Evolutionary conservation across 2,329 filamentous ascomycete species (phyloP).

Genomic region (Colletotrichum paranaense): DNA sequence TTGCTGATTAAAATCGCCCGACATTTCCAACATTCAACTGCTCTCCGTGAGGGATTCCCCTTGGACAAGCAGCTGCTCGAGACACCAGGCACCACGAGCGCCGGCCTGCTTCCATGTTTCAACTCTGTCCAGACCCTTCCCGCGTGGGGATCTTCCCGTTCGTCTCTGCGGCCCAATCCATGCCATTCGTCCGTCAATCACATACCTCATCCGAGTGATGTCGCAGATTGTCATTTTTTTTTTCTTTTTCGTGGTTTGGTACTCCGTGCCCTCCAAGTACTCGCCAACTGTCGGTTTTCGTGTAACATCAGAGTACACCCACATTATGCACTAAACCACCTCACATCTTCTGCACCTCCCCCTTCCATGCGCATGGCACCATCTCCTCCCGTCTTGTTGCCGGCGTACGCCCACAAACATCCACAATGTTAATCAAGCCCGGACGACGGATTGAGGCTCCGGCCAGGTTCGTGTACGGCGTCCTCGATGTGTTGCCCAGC

Average conservation of each 20-base stretch:
- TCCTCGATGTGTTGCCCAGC: neutral
- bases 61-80: neutral
- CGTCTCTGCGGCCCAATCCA: neutral
- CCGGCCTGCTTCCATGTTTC: neutral
- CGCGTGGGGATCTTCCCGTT: conserved; percentile 1
- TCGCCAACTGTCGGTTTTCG: neutral
- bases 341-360: neutral
- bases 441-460: neutral
- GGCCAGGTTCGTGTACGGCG: neutral
- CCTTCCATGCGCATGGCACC: conserved; percentile 14
- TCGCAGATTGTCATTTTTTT: neutral
- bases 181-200: neutral
- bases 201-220: conserved; percentile 7
- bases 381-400: neutral
- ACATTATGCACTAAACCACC: conserved; percentile 23
- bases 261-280: too few species aligned
- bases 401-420: conserved; percentile 4
- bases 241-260: neutral
- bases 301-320: neutral
- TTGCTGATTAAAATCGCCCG: neutral
- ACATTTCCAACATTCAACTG: neutral
- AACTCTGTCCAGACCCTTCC: neutral
- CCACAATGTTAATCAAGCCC: conserved; percentile 11
- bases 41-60: neutral
- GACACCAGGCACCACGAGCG: conserved; percentile 6